These are phyloP conservation scores for Malassezia obtusa DNA, from an alignment of 1,284 basidiomycete species.

Conservation along the genomic window DNA sequence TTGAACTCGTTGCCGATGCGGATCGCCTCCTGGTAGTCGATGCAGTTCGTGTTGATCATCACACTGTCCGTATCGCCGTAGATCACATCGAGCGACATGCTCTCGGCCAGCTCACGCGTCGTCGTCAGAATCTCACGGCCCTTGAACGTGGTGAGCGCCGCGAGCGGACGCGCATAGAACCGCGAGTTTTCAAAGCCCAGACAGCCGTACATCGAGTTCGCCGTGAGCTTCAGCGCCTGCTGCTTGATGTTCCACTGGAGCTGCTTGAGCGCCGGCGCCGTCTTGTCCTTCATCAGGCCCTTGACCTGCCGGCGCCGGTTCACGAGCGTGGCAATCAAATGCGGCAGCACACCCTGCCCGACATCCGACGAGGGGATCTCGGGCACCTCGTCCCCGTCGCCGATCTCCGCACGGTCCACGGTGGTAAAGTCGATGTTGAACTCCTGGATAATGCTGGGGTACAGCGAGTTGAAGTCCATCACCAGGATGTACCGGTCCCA, in stretches of 20 bases:
- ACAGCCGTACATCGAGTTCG: slow-evolving; percentile 99
- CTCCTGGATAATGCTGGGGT: slow-evolving; percentile 98
- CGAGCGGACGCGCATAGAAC: slow-evolving; percentile 92
- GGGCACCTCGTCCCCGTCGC: slow-evolving; percentile 61
- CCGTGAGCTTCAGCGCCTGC: slow-evolving; percentile 90
- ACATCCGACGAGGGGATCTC: slow-evolving; percentile 69
- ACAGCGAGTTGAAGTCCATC: slow-evolving; percentile 99
- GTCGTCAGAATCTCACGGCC: slow-evolving; percentile 93
- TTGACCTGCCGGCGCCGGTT: slow-evolving; percentile 82
- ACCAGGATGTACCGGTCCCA: slow-evolving; percentile 97
- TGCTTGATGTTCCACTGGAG: slow-evolving; percentile 94
- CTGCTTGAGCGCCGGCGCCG: slow-evolving; percentile 63
- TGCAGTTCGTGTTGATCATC: slow-evolving; percentile 93
- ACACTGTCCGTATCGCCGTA: slow-evolving; percentile 99
- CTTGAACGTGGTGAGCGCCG: slow-evolving; percentile 92
- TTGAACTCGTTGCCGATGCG: slow-evolving; percentile 88
- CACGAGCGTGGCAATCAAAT: slow-evolving; percentile 90
- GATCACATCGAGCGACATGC: slow-evolving; percentile 79
- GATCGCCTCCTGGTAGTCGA: slow-evolving; percentile 73
- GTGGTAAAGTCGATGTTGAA: slow-evolving; percentile 99
- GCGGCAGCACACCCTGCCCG: slow-evolving; percentile 77
- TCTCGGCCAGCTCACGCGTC: slow-evolving; percentile 84
- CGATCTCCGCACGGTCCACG: slow-evolving; percentile 56
- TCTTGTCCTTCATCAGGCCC: slow-evolving; percentile 83
- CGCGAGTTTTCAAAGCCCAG: slow-evolving; percentile 93